Base-by-base conservation (phyloP, 2,329 filamentous ascomycete genomes). In the Pestalotiopsis sp. region DNA sequence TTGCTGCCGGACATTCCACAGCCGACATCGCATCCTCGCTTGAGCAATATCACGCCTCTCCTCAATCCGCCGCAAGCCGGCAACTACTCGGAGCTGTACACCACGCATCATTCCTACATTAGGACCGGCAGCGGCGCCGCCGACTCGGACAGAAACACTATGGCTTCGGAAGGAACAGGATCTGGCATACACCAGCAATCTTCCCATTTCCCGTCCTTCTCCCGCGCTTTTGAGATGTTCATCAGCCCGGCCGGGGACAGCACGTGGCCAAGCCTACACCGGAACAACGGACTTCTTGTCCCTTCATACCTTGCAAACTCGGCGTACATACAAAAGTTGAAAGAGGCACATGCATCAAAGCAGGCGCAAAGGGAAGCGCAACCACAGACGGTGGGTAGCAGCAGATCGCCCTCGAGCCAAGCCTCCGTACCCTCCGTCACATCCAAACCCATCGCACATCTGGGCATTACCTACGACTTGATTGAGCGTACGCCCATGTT, bases 221-320 rank as follows among this genome's bases (percentile, higher is more conserved):
- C 87, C 25, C 81, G 86, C 68, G 86, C 84, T 17, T 88, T 88
- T 74, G 84, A 87, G 71, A 79, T 82, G 68, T 85, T 85, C 70
- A 81, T 83, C 75, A 74, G 70, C 45, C 66, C 68, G 23, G 38
- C 66, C 14, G 49, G 70, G 7, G 75, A 77, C 27, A 73, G 67
- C 38, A 25, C 68, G n/a, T 74, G 74, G 70, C 65, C 71, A n/a
- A 74, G 74, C 68, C 75, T 79, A 71, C 72, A 76, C 27, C 75
- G 71, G 59, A 73, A 77, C 71, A 79, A 85, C 68, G 74, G 80
- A 68, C 95, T 95, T 84, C 94, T 97, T 79, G 87, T 91, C 12
- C 95, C 95, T 0, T 94, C 93, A 4, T 98, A 98, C 80, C 87
- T 98, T 59, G 85, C 86, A 73, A 89, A 89, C 52, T 95, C 94